A percentile compares a stretch with the other conserved stretches of the same genome.
Conservation (phyloP, 2,329 filamentous ascomycete genomes). For the Karstenula rhodostoma region DNA sequence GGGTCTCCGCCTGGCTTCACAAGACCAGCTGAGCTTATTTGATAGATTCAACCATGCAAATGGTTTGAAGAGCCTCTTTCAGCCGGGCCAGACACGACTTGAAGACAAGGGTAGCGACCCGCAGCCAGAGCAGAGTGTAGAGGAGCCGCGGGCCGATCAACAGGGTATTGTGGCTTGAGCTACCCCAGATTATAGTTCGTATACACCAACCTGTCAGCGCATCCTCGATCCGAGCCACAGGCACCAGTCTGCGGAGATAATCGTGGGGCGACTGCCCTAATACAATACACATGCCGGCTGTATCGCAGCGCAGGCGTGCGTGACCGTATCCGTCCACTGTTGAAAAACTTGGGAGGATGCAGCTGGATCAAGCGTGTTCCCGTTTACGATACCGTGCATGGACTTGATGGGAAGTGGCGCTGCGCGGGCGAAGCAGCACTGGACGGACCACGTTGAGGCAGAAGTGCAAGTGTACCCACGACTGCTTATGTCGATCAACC, state of each 20-base stretch:
- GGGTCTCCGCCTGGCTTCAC: constrained; percentile 80
- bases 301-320: not conserved
- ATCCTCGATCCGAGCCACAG: not conserved
- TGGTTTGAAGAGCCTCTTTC: constrained; percentile 65
- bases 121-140: constrained; percentile 47
- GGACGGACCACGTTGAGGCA: constrained; percentile 29
- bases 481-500: constrained; percentile 24
- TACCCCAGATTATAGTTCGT: not conserved
- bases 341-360: constrained; percentile 29
- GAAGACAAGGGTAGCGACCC: constrained; percentile 48
- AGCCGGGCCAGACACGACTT: constrained; percentile 45
- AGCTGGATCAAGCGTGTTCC: constrained; percentile 36
- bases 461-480: constrained; percentile 31
- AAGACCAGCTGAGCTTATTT: constrained; percentile 76
- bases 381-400: constrained; percentile 45
- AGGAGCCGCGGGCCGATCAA: constrained; percentile 52
- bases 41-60: constrained; percentile 83
- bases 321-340: constrained; percentile 23
- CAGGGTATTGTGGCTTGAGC: constrained; percentile 41
- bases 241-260: not conserved
- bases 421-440: constrained; percentile 28
- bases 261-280: not conserved
- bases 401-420: constrained; percentile 41
- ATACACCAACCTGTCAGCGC: not conserved
- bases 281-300: not conserved